A percentile compares a stretch with the other conserved stretches of the same genome.
Conservation (phyloP, 805 yeast species). For the Saccharomycopsis sp. region DNA sequence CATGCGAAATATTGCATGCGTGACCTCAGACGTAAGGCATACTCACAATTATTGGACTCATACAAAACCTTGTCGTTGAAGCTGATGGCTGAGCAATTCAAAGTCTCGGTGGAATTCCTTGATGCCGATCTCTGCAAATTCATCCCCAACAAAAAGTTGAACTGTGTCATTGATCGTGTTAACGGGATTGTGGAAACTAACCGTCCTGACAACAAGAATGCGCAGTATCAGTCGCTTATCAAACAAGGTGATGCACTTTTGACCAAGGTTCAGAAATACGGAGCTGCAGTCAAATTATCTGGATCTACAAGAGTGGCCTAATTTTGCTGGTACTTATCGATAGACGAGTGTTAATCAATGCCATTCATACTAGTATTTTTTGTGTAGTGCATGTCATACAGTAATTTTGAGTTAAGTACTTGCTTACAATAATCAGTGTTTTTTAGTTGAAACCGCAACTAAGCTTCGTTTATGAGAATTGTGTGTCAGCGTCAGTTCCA, state of each 20-base stretch:
- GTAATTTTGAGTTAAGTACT: too few species aligned
- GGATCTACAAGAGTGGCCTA: slow-evolving; percentile 44
- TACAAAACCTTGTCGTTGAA: slow-evolving; percentile 83
- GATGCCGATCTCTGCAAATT: slow-evolving; percentile 84
- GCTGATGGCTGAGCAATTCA: slow-evolving; percentile 92
- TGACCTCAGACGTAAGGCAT: slow-evolving; percentile 92
- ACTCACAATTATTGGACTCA: slow-evolving; percentile 88
- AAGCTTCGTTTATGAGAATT: too few species aligned
- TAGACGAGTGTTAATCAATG: too few species aligned
- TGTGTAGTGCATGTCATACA: too few species aligned
- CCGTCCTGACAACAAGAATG: slow-evolving; percentile 92
- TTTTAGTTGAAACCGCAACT: too few species aligned
- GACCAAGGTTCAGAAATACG: slow-evolving; percentile 92
- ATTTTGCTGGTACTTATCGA: too few species aligned
- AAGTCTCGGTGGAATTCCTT: slow-evolving; percentile 79
- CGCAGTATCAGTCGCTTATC: slow-evolving; percentile 81
- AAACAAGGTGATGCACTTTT: slow-evolving; percentile 89
- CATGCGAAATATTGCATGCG: slow-evolving; percentile 84
- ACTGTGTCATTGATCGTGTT: slow-evolving; percentile 93
- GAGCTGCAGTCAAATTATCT: slow-evolving; percentile 92
- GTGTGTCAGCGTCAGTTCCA: too few species aligned
- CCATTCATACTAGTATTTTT: too few species aligned
- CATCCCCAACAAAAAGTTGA: slow-evolving; percentile 87
- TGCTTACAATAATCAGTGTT: too few species aligned
- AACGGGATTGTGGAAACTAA: slow-evolving; percentile 93